A percentile compares a stretch with the other conserved stretches of the same genome.
phyloP scores from a whole-genome alignment of 306 rosid species.

The Vigna radiata region DNA sequence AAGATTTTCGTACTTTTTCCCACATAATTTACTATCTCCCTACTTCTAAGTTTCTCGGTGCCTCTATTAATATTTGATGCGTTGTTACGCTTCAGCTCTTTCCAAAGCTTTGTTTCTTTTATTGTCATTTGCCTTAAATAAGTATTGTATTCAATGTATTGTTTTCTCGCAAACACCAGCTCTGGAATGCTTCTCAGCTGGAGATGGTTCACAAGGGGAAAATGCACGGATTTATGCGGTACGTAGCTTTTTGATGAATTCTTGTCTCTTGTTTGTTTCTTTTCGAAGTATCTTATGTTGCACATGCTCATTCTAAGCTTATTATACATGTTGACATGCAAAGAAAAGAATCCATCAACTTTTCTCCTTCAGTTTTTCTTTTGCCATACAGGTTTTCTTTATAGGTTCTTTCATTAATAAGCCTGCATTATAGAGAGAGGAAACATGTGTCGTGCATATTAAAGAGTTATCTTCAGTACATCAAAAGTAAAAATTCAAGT shows the following conservation, averaged over 20 bases:
- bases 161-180: constrained; percentile 60
- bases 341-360: constrained; percentile 28
- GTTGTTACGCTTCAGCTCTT: constrained; percentile 1
- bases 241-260: constrained; percentile 41
- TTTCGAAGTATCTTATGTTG: constrained; percentile 20
- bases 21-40: not conserved
- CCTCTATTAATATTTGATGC: constrained; percentile 24
- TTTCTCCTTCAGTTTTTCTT: no score
- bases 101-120: not conserved
- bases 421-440: no score
- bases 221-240: constrained; percentile 99
- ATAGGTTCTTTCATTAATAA: no score
- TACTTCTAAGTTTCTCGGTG: not conserved
- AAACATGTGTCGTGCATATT: no score
- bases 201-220: constrained; percentile 94
- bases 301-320: not conserved
- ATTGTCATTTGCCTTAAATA: constrained; percentile 29
- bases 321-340: not conserved
- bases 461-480: no score
- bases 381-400: no score
- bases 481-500: no score
- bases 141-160: not conserved
- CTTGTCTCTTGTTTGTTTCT: constrained; percentile 34
- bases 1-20: constrained; percentile 13
- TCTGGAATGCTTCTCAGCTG: constrained; percentile 96